phyloP scores from a whole-genome alignment of 2,329 filamentous ascomycete species.

The Venturiaceae sp. region DNA sequence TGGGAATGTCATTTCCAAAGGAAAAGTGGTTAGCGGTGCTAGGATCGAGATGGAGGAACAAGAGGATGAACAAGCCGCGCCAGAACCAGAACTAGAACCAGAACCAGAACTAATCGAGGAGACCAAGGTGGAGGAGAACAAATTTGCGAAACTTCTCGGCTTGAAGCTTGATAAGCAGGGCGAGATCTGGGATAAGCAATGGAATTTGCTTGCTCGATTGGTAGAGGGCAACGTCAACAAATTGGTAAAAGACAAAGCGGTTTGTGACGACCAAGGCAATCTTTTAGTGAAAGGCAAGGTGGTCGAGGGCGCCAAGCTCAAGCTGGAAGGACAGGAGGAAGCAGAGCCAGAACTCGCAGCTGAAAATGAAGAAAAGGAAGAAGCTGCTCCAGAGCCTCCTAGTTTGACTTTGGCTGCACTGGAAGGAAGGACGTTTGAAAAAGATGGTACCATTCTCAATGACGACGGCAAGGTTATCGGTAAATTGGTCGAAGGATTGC shows the following conservation, averaged over 20 bases:
- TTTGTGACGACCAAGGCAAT: background rate
- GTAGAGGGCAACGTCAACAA: background rate
- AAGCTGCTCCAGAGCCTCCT: constrained; percentile 11
- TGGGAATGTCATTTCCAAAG: constrained; percentile 1
- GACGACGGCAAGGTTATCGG: constrained; percentile 46
- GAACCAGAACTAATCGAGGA: constrained; percentile 57
- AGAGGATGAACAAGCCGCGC: background rate
- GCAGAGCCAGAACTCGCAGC: constrained; percentile 2
- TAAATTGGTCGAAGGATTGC: constrained; percentile 42
- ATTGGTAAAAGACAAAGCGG: background rate
- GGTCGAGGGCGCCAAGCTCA: background rate
- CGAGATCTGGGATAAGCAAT: constrained; percentile 69
- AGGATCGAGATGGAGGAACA: background rate
- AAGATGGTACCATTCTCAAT: constrained; percentile 47
- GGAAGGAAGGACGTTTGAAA: constrained; percentile 47
- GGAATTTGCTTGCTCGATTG: constrained; percentile 30
- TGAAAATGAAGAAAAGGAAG: constrained; percentile 9
- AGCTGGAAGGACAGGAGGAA: constrained; percentile 14
- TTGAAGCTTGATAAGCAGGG: constrained; percentile 37
- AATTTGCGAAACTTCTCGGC: background rate
- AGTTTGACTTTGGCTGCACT: constrained; percentile 29
- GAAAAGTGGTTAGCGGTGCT: background rate
- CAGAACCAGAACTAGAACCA: background rate
- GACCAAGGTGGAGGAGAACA: constrained; percentile 13
- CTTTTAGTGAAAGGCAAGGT: background rate